A percentile compares a stretch with the other conserved stretches of the same genome.
These are phyloP conservation scores for Eucalyptus pauciflora DNA, from an alignment of 345 rosid genomes.

Conservation along the genomic window DNA sequence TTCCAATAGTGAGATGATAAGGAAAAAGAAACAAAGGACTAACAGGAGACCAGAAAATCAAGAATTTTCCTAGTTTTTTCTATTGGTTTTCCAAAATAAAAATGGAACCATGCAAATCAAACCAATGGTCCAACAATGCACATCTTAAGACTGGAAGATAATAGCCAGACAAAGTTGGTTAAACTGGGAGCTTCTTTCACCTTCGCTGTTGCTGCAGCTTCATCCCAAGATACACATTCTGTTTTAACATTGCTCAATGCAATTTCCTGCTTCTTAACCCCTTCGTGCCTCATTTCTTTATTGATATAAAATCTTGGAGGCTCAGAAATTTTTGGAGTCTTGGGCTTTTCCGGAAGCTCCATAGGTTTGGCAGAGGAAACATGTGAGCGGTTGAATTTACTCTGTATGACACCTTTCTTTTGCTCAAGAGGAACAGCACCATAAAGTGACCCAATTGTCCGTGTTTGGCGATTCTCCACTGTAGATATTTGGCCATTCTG, in stretches of 20 bases:
- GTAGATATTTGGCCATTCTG: neutral
- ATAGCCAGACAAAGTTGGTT: neutral
- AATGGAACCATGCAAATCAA: neutral
- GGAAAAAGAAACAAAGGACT: neutral
- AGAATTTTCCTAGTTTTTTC: neutral
- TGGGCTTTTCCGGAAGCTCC: neutral
- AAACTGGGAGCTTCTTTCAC: neutral
- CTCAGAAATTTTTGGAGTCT: neutral
- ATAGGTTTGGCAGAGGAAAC: neutral
- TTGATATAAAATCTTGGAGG: neutral
- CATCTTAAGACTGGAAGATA: neutral
- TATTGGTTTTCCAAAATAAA: neutral
- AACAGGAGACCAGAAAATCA: neutral
- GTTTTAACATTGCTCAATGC: neutral
- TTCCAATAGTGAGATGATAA: neutral
- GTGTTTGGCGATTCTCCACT: neutral
- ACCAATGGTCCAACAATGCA: neutral
- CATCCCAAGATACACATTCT: neutral
- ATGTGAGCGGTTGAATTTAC: neutral
- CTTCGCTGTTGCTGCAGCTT: neutral
- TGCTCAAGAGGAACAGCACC: neutral
- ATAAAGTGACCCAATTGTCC: neutral
- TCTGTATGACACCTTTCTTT: neutral
- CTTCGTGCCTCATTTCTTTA: neutral
- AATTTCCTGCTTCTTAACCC: neutral